Evolutionary conservation across 345 rosid genomes (phyloP).

Genomic region (Moricandia moricandioides): DNA sequence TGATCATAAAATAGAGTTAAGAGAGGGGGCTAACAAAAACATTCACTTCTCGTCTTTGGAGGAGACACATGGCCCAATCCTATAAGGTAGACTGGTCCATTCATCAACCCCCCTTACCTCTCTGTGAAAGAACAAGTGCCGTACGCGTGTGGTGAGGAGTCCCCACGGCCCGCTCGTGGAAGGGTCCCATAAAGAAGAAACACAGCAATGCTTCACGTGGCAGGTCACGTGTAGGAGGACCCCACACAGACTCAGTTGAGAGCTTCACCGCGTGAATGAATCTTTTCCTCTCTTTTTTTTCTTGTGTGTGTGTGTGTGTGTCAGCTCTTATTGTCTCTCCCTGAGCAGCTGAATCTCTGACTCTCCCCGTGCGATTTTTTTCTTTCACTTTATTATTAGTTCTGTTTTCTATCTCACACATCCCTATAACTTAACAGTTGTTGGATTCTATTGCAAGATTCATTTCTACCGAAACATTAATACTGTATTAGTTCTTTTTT

Average conservation of each 20-base stretch:
- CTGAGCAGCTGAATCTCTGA: slow-evolving; percentile 36
- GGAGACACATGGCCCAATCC: slow-evolving; percentile 27
- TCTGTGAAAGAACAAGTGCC: slow-evolving; percentile 22
- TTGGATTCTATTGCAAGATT: background rate
- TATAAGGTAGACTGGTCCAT: slow-evolving; percentile 30
- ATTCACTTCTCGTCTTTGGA: slow-evolving; percentile 20
- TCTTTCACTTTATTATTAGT: background rate
- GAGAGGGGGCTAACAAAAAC: slow-evolving; percentile 3
- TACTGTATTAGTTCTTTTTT: background rate
- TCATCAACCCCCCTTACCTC: background rate
- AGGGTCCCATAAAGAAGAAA: slow-evolving; percentile 19
- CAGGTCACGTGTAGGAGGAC: slow-evolving; percentile 34
- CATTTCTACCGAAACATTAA: background rate
- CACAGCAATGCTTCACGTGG: slow-evolving; percentile 29
- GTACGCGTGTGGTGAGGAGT: slow-evolving; percentile 35
- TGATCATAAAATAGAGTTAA: slow-evolving; percentile 24
- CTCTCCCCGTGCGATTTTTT: slow-evolving; percentile 34
- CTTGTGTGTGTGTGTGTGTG: background rate
- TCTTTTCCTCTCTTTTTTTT: background rate
- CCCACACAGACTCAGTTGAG: slow-evolving; percentile 6
- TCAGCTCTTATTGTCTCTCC: slow-evolving; percentile 38
- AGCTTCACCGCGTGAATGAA: slow-evolving; percentile 30
- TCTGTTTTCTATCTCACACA: no score
- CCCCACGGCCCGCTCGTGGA: slow-evolving; percentile 30
- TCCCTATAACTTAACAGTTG: background rate